Base-by-base conservation (phyloP, 2,329 filamentous ascomycete species). In the Emergomyces orientalis region DNA sequence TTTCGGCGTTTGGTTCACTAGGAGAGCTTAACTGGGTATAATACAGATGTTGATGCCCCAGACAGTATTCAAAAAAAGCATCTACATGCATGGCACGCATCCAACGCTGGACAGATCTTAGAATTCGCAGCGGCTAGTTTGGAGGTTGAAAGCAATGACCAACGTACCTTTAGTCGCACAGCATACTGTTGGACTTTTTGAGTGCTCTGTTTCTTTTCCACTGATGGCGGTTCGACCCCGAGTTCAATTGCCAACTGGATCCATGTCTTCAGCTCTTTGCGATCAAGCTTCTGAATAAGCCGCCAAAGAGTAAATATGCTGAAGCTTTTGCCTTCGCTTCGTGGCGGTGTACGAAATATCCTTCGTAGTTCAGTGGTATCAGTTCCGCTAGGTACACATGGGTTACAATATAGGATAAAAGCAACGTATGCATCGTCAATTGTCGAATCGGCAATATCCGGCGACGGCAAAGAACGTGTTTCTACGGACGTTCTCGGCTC, bases 131-230 rank as follows among this genome's bases (percentile, higher is more conserved):
- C 19, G 49, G 17, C 25, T 41, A 11, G 9, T 17, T 19, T 25
- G 8, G 17, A n/a, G 7, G 9, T 13, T 11, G n/a, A 52, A 9
- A 41, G 17, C 11, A 25, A n/a, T n/a, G 6, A 25, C 9, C n/a
- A 52, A 71, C 76, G 71, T 76, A 92, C 90, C 85, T 97, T 97
- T 63, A 97, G 78, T 63, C 92, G 84, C 56, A 97, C 92, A 52
- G 90, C 91, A 79, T 96, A 97, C 74, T 97, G 92, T 73, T 96
- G 91, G 63, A 97, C 88, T 74, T 96, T 96, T 72, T 97, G 93
- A 1, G 89, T 87, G 73, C 91, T 96, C 77, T 95, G 89, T 32
- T 90, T 89, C 73, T 93, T 94, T 64, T 88, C 86, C 30, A 86
- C 80, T 64, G 90, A 88, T 1, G 91, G 91, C 2, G 88, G 88